Percentiles rank a stretch among this genome's conserved stretches.
phyloP scores from a whole-genome alignment of 1,139 yeast genomes.

The Hyphopichia burtonii region DNA sequence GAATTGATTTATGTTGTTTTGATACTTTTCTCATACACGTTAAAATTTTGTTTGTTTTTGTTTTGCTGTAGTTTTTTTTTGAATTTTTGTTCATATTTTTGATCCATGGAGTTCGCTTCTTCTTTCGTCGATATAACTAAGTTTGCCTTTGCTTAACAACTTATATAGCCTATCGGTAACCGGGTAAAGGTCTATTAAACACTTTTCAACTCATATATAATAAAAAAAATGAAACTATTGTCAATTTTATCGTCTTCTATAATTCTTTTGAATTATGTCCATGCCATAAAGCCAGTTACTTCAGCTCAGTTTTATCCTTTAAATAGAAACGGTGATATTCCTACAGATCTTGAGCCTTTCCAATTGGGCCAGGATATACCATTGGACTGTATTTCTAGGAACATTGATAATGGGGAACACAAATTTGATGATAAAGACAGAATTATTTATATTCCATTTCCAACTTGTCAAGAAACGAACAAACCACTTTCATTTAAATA shows the following conservation, averaged over 20 bases:
- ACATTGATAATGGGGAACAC: conserved; percentile 77
- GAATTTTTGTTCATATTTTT: neutral
- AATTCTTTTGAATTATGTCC: neutral
- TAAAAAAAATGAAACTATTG: neutral
- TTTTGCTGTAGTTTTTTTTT: neutral
- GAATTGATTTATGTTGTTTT: no score
- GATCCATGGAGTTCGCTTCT: neutral
- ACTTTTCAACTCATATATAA: no score
- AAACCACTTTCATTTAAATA: conserved; percentile 54
- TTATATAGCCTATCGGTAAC: no score
- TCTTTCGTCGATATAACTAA: neutral
- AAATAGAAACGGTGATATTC: conserved; percentile 37
- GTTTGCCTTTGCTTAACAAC: neutral
- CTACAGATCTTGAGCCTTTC: conserved; percentile 37
- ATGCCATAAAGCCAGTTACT: neutral
- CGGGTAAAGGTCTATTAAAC: no score
- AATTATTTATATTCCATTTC: conserved; percentile 59
- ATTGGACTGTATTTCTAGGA: conserved; percentile 63
- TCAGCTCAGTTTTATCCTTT: conserved; percentile 34
- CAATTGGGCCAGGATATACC: conserved; percentile 44
- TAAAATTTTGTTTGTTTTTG: neutral
- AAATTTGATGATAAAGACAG: conserved; percentile 59
- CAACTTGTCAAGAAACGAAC: conserved; percentile 64
- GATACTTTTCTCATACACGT: no score
- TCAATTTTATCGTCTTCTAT: neutral